phyloP scores from a whole-genome alignment of 1,139 yeast species.

The Blastobotrys petasosporus region DNA sequence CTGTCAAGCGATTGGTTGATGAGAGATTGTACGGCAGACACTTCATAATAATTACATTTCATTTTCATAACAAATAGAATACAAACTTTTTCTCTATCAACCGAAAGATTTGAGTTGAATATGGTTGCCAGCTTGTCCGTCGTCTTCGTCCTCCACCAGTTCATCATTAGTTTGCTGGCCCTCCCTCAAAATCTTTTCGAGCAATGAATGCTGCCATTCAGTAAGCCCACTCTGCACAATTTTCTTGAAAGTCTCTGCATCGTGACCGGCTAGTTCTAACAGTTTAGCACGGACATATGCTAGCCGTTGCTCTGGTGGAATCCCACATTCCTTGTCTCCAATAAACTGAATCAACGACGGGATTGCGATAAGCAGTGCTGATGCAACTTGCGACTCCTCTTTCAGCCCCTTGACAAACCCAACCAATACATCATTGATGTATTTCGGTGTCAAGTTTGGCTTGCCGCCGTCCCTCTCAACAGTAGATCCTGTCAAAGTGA shows the following conservation, averaged over 20 bases:
- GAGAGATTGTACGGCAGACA: too few species aligned
- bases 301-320: slow-evolving; percentile 27
- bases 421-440: slow-evolving; percentile 51
- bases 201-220: slow-evolving; percentile 23
- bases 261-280: slow-evolving; percentile 45
- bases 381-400: slow-evolving; percentile 28
- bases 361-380: slow-evolving; percentile 42
- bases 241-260: slow-evolving; percentile 49
- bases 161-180: slow-evolving; percentile 2
- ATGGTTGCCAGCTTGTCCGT: slow-evolving; percentile 22
- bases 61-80: not conserved
- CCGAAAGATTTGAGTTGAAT: slow-evolving; percentile 30
- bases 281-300: slow-evolving; percentile 48
- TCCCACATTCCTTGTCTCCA: slow-evolving; percentile 24
- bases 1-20: not conserved
- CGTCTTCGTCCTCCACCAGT: slow-evolving; percentile 13
- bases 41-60: too few species aligned
- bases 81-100: not conserved
- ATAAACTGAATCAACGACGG: slow-evolving; percentile 47
- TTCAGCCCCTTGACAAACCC: slow-evolving; percentile 41
- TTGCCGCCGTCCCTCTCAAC: slow-evolving; percentile 9
- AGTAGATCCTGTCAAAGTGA: slow-evolving; percentile 23
- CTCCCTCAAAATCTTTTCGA: slow-evolving; percentile 24
- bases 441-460: slow-evolving; percentile 27
- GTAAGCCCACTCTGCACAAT: slow-evolving; percentile 37